Evolutionary conservation across 179 eudicot genomes (phyloP).

Genomic region (Beta corolliflora): DNA sequence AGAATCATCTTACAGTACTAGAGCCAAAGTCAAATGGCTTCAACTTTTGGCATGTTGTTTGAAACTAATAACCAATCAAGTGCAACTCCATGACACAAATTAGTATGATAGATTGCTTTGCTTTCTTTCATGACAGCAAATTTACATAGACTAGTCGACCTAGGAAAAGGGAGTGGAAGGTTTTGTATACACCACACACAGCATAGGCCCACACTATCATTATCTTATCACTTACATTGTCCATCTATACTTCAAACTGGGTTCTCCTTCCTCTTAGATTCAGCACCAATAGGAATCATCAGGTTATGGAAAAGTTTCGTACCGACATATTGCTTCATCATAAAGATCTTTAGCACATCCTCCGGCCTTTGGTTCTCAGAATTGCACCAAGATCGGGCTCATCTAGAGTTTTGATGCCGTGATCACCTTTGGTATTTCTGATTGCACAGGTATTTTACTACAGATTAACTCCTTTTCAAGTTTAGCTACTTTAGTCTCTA

Average conservation of each 20-base stretch:
- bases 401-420: neutral
- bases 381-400: slow-evolving; percentile 1
- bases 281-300: slow-evolving; percentile 21
- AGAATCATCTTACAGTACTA: too few species aligned
- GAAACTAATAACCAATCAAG: too few species aligned
- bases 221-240: neutral
- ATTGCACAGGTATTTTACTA: neutral
- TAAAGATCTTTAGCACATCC: slow-evolving; percentile 23
- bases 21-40: too few species aligned
- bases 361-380: slow-evolving; percentile 21
- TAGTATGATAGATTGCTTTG: too few species aligned
- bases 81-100: too few species aligned
- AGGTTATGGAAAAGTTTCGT: slow-evolving; percentile 25
- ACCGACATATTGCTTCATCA: slow-evolving; percentile 28
- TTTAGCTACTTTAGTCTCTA: slow-evolving; percentile 31
- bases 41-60: too few species aligned
- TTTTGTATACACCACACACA: too few species aligned
- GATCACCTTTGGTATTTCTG: neutral
- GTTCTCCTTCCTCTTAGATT: slow-evolving; percentile 16
- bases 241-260: neutral
- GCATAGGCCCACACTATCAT: too few species aligned
- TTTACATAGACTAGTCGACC: too few species aligned
- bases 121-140: too few species aligned
- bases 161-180: too few species aligned
- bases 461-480: slow-evolving; percentile 29